Percentiles rank a stretch among this genome's conserved stretches.
These are phyloP conservation scores for Globisporangium nunn DNA, from an alignment of 352 stramenopile genomes.

Conservation along the genomic window DNA sequence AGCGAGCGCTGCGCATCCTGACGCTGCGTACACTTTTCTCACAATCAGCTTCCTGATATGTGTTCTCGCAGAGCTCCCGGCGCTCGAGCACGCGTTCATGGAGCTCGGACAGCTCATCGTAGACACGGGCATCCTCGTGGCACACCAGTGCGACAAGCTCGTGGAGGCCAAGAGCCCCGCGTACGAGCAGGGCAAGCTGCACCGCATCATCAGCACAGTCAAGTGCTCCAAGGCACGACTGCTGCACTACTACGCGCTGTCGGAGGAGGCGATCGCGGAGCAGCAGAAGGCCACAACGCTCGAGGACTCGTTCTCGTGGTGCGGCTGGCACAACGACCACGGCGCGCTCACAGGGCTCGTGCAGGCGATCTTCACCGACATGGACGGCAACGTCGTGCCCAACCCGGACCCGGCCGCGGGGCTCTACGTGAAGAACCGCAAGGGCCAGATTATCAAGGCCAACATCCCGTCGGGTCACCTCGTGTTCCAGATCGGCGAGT, in stretches of 20 bases:
- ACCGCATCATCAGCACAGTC: conserved; percentile 82
- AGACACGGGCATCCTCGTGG: conserved; percentile 87
- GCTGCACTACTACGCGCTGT: conserved; percentile 94
- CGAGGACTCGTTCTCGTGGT: conserved; percentile 91
- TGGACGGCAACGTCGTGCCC: conserved; percentile 40
- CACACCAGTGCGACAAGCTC: conserved; percentile 90
- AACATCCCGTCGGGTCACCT: conserved; percentile 83
- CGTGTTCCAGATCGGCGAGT: conserved; percentile 95
- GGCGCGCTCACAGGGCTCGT: conserved; percentile 93
- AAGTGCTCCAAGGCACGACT: conserved; percentile 90
- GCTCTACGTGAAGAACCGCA: conserved; percentile 92
- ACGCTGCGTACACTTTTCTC: not conserved
- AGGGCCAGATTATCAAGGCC: conserved; percentile 85
- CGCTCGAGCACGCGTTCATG: conserved; percentile 88
- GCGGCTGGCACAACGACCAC: conserved; percentile 97
- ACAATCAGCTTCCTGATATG: not conserved
- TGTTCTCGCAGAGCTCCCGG: conserved; percentile 42
- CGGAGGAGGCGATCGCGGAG: conserved; percentile 44
- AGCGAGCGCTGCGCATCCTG: not conserved
- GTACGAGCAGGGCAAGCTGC: conserved; percentile 83
- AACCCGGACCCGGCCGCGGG: conserved; percentile 81
- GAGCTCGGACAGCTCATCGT: conserved; percentile 89
- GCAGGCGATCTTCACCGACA: conserved; percentile 88
- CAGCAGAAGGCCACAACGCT: conserved; percentile 36
- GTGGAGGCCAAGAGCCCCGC: conserved; percentile 57